Evolutionary conservation across 257 asterid genomes (phyloP).

Genomic region (Solanum chiquidenum): DNA sequence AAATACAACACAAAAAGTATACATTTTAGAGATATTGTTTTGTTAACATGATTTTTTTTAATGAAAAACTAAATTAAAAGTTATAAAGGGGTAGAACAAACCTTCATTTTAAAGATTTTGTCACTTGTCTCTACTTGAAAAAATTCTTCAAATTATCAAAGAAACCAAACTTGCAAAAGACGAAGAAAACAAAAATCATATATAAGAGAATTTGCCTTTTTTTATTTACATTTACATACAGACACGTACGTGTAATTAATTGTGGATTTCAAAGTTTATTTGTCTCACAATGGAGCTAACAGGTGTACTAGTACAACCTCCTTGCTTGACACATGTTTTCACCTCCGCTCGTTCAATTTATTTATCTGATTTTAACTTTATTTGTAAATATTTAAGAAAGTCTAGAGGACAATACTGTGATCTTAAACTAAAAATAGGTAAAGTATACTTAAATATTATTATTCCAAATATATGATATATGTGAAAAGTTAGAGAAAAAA

Average conservation of each 20-base stretch:
- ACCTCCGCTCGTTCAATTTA: neutral
- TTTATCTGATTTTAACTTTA: neutral
- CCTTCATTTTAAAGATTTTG: neutral
- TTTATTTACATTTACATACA: neutral
- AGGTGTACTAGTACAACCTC: neutral
- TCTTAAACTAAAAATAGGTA: neutral
- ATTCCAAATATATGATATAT: too few species aligned
- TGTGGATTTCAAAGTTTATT: neutral
- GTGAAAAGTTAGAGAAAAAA: too few species aligned
- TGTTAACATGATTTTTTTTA: neutral
- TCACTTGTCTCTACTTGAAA: neutral
- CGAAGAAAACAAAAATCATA: neutral
- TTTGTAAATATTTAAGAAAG: neutral
- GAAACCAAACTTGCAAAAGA: neutral
- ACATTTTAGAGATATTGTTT: neutral
- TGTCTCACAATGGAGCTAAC: neutral
- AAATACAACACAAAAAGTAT: neutral
- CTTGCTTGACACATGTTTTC: constrained; percentile 3
- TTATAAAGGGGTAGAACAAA: neutral
- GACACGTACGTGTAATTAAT: constrained; percentile 3
- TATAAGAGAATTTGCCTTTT: neutral
- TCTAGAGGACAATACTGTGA: neutral
- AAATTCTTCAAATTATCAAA: neutral
- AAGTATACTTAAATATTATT: neutral
- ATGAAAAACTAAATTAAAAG: neutral